phyloP scores from a whole-genome alignment of 176 grass and related monocot genomes.

The Areca catechu region DNA sequence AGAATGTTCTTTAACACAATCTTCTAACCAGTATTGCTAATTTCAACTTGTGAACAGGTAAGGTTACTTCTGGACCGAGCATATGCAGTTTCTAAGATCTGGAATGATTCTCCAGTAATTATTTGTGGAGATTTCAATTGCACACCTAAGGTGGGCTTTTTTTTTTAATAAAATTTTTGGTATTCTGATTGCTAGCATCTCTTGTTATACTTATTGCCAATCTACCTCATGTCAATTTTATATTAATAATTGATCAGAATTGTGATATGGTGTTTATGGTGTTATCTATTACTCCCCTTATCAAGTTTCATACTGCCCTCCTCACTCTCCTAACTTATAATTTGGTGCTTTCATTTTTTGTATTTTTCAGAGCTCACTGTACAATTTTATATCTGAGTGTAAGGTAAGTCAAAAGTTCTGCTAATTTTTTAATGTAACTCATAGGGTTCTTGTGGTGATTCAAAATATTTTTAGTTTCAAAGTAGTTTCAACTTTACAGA shows the following conservation, averaged over 20 bases:
- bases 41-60: conserved; percentile 44
- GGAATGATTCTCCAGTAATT: conserved; percentile 85
- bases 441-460: background rate
- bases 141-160: conserved; percentile 57
- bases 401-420: conserved; percentile 44
- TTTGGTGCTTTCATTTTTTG: conserved; percentile 9
- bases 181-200: conserved; percentile 1
- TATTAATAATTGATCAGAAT: no score
- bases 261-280: no score
- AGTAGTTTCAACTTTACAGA: conserved; percentile 27
- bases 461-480: background rate
- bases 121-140: conserved; percentile 96
- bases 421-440: conserved; percentile 3
- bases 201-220: no score
- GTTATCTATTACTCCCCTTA: background rate
- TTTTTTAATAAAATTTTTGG: background rate
- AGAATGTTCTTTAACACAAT: no score
- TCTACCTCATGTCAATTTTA: no score
- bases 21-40: conserved; percentile 7
- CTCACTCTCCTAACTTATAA: background rate
- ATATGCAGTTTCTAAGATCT: conserved; percentile 57
- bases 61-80: conserved; percentile 79
- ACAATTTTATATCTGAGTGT: conserved; percentile 60
- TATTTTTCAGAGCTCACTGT: conserved; percentile 69
- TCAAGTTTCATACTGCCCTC: background rate